Evolutionary conservation across 1,139 yeast species (phyloP).

Genomic region (Sugiyamaella grinbergsii): DNA sequence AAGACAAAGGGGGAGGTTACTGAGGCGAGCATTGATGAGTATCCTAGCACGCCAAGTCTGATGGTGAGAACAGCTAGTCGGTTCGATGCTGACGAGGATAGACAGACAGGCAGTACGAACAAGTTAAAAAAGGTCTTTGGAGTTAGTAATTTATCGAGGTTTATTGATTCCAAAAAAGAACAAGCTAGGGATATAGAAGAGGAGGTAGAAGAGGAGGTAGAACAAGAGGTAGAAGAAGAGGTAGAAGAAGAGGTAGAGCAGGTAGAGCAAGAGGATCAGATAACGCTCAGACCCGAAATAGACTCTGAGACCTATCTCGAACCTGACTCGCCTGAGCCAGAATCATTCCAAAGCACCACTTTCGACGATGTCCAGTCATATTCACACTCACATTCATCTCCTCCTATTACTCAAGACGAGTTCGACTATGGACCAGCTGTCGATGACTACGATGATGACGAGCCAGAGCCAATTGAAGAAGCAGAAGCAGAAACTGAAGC

Average conservation of each 20-base stretch:
- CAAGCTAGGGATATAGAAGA: neutral
- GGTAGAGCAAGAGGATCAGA: too few relatives aligned
- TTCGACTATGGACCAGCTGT: neutral
- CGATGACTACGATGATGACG: constrained; percentile 10
- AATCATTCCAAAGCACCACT: neutral
- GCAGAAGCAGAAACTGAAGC: neutral
- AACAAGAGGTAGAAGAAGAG: neutral
- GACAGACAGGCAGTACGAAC: neutral
- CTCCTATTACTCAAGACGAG: constrained; percentile 1
- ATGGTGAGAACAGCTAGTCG: neutral
- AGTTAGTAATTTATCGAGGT: neutral
- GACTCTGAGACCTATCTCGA: too few relatives aligned
- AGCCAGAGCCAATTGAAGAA: neutral
- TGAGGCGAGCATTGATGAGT: too few relatives aligned
- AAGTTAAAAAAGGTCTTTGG: neutral
- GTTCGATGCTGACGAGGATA: neutral
- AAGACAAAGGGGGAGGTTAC: neutral
- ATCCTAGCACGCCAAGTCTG: too few relatives aligned
- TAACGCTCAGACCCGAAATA: too few relatives aligned
- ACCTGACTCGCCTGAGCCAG: neutral
- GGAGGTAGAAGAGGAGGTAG: neutral
- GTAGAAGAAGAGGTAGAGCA: neutral
- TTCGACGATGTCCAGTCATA: neutral
- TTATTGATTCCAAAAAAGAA: neutral
- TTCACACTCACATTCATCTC: neutral